Evolutionary conservation across 495 filamentous ascomycete genomes (phyloP).

Genomic region (Bacidia gigantensis): DNA sequence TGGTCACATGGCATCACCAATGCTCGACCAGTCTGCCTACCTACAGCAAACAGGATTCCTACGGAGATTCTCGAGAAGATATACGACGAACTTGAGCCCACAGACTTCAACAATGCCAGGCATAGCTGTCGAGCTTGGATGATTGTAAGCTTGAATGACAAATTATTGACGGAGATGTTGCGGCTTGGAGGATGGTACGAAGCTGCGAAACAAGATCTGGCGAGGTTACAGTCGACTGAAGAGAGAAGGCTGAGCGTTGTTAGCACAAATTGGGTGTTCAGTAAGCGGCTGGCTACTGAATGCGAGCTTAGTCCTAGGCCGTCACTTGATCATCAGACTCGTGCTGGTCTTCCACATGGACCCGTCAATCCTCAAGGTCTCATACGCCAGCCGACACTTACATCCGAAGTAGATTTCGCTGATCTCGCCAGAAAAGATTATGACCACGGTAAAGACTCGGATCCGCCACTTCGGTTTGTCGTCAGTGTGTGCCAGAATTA

Average conservation of each 20-base stretch:
- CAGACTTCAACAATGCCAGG: slow-evolving; percentile 53
- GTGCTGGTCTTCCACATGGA: slow-evolving; percentile 33
- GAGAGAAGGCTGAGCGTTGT: slow-evolving; percentile 13
- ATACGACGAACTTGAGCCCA: slow-evolving; percentile 38
- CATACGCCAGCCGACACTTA: slow-evolving; percentile 23
- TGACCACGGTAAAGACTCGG: neutral
- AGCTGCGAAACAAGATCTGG: slow-evolving; percentile 28
- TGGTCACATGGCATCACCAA: slow-evolving; percentile 16
- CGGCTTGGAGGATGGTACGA: slow-evolving; percentile 47
- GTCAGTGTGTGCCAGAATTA: slow-evolving; percentile 48
- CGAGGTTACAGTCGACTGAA: slow-evolving; percentile 14
- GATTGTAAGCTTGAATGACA: slow-evolving; percentile 42
- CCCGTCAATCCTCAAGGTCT: slow-evolving; percentile 20
- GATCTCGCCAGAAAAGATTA: slow-evolving; percentile 11
- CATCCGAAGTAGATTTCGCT: slow-evolving; percentile 19
- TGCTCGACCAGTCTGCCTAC: slow-evolving; percentile 8
- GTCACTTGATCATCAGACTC: slow-evolving; percentile 3
- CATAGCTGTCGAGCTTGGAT: slow-evolving; percentile 55
- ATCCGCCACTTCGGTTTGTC: slow-evolving; percentile 28
- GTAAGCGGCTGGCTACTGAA: slow-evolving; percentile 46
- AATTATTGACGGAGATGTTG: slow-evolving; percentile 39
- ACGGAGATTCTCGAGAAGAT: slow-evolving; percentile 50
- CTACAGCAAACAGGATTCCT: slow-evolving; percentile 35
- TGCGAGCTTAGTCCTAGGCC: slow-evolving; percentile 32
- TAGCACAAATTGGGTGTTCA: slow-evolving; percentile 42